Percentiles rank a stretch among this genome's conserved stretches.
Conservation (phyloP, 2,329 filamentous ascomycete genomes). For the Penicillium sp. region DNA sequence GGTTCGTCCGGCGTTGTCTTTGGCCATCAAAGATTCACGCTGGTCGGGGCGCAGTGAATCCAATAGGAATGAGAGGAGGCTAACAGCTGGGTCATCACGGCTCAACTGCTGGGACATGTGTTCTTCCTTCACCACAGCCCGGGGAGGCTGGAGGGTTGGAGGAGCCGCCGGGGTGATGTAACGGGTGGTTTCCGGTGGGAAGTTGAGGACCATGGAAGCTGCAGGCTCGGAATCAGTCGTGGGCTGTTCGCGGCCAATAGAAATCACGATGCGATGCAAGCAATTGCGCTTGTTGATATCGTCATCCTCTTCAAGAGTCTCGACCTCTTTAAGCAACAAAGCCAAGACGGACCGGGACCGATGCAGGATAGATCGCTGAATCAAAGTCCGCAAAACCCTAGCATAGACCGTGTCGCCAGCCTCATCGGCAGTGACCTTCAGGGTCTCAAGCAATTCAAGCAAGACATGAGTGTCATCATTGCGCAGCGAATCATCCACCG, state of each 20-base stretch:
- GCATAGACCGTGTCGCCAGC: constrained; percentile 69
- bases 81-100: constrained; percentile 74
- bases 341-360: constrained; percentile 72
- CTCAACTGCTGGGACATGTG: constrained; percentile 61
- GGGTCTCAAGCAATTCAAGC: constrained; percentile 58
- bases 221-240: constrained; percentile 56
- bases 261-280: constrained; percentile 87
- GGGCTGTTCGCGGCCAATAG: constrained; percentile 76
- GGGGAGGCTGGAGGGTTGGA: constrained; percentile 63
- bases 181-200: constrained; percentile 60
- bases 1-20: constrained; percentile 78
- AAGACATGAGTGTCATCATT: constrained; percentile 45
- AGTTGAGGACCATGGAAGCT: constrained; percentile 53
- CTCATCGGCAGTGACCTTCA: constrained; percentile 57
- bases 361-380: constrained; percentile 63
- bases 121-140: constrained; percentile 67
- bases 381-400: constrained; percentile 50
- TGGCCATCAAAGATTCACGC: constrained; percentile 64
- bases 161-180: constrained; percentile 80
- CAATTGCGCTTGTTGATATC: constrained; percentile 95
- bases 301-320: constrained; percentile 78
- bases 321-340: constrained; percentile 68
- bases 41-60: constrained; percentile 70
- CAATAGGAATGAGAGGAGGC: constrained; percentile 65
- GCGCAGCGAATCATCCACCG: constrained; percentile 43